Conservation (phyloP, 2,329 filamentous ascomycete species). For the Colletotrichum liriopes region DNA sequence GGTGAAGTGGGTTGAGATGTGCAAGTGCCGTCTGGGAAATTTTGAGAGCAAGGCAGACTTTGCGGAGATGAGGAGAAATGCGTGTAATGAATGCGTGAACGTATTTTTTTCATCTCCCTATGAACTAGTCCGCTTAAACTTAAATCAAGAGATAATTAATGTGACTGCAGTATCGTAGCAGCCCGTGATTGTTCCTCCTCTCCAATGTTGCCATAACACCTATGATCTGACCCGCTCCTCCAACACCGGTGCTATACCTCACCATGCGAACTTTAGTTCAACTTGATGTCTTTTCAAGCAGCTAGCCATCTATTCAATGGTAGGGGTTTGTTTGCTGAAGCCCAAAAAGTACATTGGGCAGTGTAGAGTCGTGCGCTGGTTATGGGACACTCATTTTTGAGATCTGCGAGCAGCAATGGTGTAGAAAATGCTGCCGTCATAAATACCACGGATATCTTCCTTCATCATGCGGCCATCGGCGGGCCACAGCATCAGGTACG, state of each 20-base stretch:
- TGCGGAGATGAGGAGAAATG: background rate
- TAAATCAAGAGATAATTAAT: slow-evolving; percentile 11
- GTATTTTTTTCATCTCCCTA: no score
- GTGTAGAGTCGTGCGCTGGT: no score
- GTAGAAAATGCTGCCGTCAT: slow-evolving; percentile 45
- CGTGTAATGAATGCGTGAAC: no score
- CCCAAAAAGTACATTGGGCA: no score
- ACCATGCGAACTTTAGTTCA: background rate
- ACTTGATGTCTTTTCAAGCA: background rate
- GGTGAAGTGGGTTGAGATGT: background rate
- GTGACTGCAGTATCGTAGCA: background rate
- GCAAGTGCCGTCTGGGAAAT: background rate
- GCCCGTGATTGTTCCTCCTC: background rate
- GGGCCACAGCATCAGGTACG: slow-evolving; percentile 67
- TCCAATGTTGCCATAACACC: no score
- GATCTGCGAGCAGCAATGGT: slow-evolving; percentile 16
- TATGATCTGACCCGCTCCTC: background rate
- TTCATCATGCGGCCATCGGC: slow-evolving; percentile 70
- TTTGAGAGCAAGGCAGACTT: no score
- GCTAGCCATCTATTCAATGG: background rate
- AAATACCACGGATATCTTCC: slow-evolving; percentile 60
- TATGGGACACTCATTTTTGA: background rate
- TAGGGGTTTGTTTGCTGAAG: no score
- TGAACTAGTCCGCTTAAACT: no score
- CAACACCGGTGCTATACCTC: no score